Conservation (phyloP, 345 rosid species). For the Leavenworthia alabamica region DNA sequence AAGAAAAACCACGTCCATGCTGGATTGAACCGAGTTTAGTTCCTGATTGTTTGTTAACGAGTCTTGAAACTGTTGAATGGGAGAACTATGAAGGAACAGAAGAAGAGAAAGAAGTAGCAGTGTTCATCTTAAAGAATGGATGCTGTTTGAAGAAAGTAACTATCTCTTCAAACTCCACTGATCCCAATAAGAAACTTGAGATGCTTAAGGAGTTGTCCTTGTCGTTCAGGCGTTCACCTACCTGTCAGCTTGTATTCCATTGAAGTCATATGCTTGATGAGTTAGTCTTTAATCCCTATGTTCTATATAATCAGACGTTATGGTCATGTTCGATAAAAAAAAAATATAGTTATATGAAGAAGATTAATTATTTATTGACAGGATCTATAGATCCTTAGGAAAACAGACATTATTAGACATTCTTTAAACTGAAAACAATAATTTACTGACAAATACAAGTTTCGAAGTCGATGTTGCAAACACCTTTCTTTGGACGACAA, state of each 20-base stretch:
- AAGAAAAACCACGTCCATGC: neutral
- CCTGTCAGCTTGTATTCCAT: neutral
- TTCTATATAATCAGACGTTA: too few relatives aligned
- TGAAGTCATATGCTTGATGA: too few relatives aligned
- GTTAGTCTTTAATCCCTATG: neutral
- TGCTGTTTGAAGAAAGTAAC: neutral
- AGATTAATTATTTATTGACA: too few relatives aligned
- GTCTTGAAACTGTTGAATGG: conserved; percentile 14
- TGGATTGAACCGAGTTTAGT: neutral
- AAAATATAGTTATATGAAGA: too few relatives aligned
- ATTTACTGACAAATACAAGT: too few relatives aligned
- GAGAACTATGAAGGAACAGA: neutral
- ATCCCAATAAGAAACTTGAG: neutral
- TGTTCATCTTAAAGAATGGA: neutral
- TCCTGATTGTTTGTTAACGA: neutral
- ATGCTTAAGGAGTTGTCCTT: neutral
- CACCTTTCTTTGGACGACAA: too few relatives aligned
- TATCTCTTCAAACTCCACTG: neutral
- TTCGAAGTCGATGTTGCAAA: too few relatives aligned
- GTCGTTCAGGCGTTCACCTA: neutral
- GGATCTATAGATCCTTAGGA: too few relatives aligned
- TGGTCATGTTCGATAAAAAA: too few relatives aligned
- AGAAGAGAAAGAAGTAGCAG: neutral
- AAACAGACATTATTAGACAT: too few relatives aligned
- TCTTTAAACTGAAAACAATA: too few relatives aligned